Evolutionary conservation across 1,284 basidiomycete species (phyloP), one percentile per base, ranked within the genome.

Genomic region (Tremellales sp.): DNA sequence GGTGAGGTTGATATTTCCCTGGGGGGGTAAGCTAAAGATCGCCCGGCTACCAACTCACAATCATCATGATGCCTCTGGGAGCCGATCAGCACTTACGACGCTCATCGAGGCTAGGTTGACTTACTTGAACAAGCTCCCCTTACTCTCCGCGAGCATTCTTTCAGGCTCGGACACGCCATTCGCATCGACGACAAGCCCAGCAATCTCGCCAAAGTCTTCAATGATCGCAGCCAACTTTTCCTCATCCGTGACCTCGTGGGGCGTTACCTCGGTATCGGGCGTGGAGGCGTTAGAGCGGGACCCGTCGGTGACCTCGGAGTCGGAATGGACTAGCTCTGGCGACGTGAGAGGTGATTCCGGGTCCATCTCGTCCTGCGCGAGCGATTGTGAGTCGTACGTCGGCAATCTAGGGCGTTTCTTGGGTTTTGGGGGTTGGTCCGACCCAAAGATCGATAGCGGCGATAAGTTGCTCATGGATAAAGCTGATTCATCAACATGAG

Each of bases 1-100:
- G 0, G 82, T 85, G 19, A 84, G 68, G 61, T 83, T 81, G 22
- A 83, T 71, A 42, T 81, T 79, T n/a, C 82, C 82, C 54, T 78
- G 76, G 7, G 10, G 28, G 50, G 41, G 16, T 54, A 29, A 48
- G 50, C 44, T 40, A 43, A 43, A 37, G 24, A 45, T 25, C 26
- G 22, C 12, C 28, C 43, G 33, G 27, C 37, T 18, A 43, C 9
- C n/a, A n/a, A 71, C 74, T 38, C 27, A 78, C 78, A 35, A 81
- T 57, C 41, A 81, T 73, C 43, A 77, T 70, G 19, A 81, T 76
- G 42, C 79, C 78, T 43, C 58, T 61, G 36, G 3, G 9, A 34
- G 49, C 28, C 34, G 29, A 16, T 49, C 45, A 52, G 45, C 22
- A 27, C 3, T 32, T 26, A 6, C 35, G 14, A 39, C 37, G n/a